Base-by-base conservation (phyloP, 345 rosid species). In the Dipteronia sinensis region DNA sequence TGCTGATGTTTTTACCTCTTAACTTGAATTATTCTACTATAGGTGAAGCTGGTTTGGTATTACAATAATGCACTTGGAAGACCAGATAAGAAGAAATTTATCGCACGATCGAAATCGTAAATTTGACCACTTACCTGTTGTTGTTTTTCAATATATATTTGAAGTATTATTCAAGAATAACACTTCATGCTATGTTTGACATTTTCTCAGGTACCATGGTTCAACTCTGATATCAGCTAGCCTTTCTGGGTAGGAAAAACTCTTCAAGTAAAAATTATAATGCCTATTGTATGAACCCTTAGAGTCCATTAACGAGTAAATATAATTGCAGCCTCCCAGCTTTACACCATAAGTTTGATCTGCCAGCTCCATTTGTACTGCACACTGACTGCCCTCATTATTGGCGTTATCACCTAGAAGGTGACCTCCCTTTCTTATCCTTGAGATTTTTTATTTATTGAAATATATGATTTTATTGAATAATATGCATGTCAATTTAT, bases 341-440 rank as follows among this genome's bases (percentile, higher is more conserved):
- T 10, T 69, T 94, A 85, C 99, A 96, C 80, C 97, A 94, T 62
- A 91, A 91, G 46, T 96, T 96, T 85, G 99, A 96, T 87, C 87
- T 96, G 76, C 98, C 99, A 10, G 97, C 97, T 72, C 98, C 98
- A 20, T 96, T 96, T 79, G 94, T 96, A 64, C 65, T 92, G 71
- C 98, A 96, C 71, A 91, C 98, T 13, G 97, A 96, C 84, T 96
- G 99, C 80, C 98, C 98, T 86, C 99, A 96, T 85, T 96, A 96
- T 83, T 94, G 99, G 98, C 94, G 98, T 69, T 88, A 77, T 83
- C 98, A 93, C 88, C 93, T 87, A 83, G 93, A 90, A 84, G 99
- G 99, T 96, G 81, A 66, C 67, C 29, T 55, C 61, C 23, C 69
- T 58, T 25, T 74, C 67, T 53, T 22, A 72, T 80, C 23, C 67